phyloP scores from a whole-genome alignment of 2,329 filamentous ascomycete genomes.

The Teratosphaeria viscida region DNA sequence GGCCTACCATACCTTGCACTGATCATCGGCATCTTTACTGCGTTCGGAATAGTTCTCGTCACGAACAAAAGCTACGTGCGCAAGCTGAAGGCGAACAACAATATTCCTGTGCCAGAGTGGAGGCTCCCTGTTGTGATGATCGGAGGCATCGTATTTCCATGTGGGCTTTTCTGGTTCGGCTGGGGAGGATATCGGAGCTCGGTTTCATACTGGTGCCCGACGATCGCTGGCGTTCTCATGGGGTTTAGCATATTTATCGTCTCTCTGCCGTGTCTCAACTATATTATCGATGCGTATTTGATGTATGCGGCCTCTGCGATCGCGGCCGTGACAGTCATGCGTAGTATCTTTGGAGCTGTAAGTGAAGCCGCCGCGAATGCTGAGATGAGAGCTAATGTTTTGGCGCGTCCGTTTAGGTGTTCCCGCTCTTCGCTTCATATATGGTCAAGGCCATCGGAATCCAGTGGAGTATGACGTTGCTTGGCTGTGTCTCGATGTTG shows the following conservation, averaged over 20 bases:
- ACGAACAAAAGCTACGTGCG: slow-evolving; percentile 17
- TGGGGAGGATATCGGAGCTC: slow-evolving; percentile 31
- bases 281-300: slow-evolving; percentile 40
- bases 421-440: slow-evolving; percentile 44
- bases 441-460: slow-evolving; percentile 47
- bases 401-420: slow-evolving; percentile 10
- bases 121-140: slow-evolving; percentile 38
- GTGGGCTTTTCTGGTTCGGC: slow-evolving; percentile 20
- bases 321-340: slow-evolving; percentile 30
- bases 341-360: slow-evolving; percentile 38
- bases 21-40: slow-evolving; percentile 21
- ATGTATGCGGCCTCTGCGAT: slow-evolving; percentile 34
- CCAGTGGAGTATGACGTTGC: slow-evolving; percentile 36
- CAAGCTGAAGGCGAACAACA: slow-evolving; percentile 23
- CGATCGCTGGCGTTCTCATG: slow-evolving; percentile 32
- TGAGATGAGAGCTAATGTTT: slow-evolving; percentile 7
- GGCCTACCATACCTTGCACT: slow-evolving; percentile 77
- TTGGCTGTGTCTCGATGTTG: slow-evolving; percentile 34
- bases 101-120: slow-evolving; percentile 35
- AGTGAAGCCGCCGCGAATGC: slow-evolving; percentile 3
- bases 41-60: slow-evolving; percentile 11
- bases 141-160: slow-evolving; percentile 34
- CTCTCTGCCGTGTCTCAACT: slow-evolving; percentile 30
- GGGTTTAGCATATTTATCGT: slow-evolving; percentile 34
- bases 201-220: slow-evolving; percentile 36